Conservation (phyloP, 1,284 basidiomycete genomes). For the Testicularia cyperi region DNA sequence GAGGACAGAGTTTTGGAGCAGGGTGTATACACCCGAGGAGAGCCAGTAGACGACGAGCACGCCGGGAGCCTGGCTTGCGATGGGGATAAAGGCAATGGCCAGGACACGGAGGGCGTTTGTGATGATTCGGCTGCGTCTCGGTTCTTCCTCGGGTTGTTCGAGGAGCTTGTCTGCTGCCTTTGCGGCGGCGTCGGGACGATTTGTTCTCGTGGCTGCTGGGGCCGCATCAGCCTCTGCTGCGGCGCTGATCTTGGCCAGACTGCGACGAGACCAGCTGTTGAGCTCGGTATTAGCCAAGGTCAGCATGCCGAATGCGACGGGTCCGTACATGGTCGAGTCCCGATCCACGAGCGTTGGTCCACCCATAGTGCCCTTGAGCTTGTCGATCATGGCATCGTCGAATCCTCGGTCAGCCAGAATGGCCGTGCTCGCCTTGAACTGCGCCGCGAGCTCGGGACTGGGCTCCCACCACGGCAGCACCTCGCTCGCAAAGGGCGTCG, state of each 20-base stretch:
- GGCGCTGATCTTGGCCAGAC: slow-evolving; percentile 21
- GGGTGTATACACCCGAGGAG: slow-evolving; percentile 75
- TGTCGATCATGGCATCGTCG: slow-evolving; percentile 34
- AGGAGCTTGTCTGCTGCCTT: slow-evolving; percentile 19
- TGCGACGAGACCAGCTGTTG: slow-evolving; percentile 40
- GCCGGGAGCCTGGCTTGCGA: slow-evolving; percentile 77
- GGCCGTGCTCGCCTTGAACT: slow-evolving; percentile 39
- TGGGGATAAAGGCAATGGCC: slow-evolving; percentile 72
- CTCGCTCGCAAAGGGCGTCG: slow-evolving; percentile 35
- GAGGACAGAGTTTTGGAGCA: slow-evolving; percentile 75
- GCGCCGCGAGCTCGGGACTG: slow-evolving; percentile 37
- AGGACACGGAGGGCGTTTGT: slow-evolving; percentile 68
- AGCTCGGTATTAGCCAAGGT: slow-evolving; percentile 54
- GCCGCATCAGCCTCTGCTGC: slow-evolving; percentile 6
- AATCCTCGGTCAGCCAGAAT: slow-evolving; percentile 51
- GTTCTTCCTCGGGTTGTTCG: slow-evolving; percentile 17
- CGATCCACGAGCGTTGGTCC: slow-evolving; percentile 51
- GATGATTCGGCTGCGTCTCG: slow-evolving; percentile 64
- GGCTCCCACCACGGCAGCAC: slow-evolving; percentile 55
- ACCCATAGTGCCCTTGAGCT: slow-evolving; percentile 41
- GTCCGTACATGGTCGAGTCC: slow-evolving; percentile 51
- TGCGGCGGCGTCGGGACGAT: slow-evolving; percentile 6
- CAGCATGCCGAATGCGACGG: slow-evolving; percentile 47
- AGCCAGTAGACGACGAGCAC: slow-evolving; percentile 80
- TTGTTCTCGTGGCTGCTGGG: background rate